Evolutionary conservation across 257 asterid species (phyloP).

Genomic region (Salvia hispanica): DNA sequence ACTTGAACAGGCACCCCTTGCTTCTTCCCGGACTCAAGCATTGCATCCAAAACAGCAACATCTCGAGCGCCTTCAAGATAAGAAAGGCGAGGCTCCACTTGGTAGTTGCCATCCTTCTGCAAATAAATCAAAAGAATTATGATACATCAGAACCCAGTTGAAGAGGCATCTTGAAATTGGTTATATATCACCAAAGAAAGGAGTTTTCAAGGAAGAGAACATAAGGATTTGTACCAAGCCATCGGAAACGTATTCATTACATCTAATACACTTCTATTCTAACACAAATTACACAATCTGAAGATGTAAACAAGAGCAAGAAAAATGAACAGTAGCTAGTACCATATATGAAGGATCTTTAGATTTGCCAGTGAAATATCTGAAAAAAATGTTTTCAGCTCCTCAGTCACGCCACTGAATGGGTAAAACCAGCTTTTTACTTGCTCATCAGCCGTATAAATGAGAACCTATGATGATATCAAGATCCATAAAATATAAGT

Average conservation of each 20-base stretch:
- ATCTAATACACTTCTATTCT: neutral
- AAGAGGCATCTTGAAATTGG: too few species aligned
- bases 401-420: constrained; percentile 76
- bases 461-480: constrained; percentile 41
- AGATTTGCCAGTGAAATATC: constrained; percentile 52
- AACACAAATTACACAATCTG: neutral
- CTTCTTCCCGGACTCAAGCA: constrained; percentile 83
- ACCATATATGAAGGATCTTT: constrained; percentile 44
- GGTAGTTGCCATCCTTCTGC: constrained; percentile 58
- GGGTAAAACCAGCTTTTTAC: constrained; percentile 65
- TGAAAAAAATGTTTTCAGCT: constrained; percentile 70
- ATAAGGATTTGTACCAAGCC: neutral
- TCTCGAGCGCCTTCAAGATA: constrained; percentile 83
- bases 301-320: constrained; percentile 9
- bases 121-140: neutral
- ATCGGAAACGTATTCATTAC: neutral
- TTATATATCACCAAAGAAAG: too few species aligned
- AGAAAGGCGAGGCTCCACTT: constrained; percentile 69
- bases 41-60: constrained; percentile 83
- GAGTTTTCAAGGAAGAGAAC: neutral
- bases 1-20: constrained; percentile 69
- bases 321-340: neutral
- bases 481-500: constrained; percentile 20
- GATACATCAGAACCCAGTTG: neutral
- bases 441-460: constrained; percentile 60